Conservation (phyloP, 2,329 filamentous ascomycete species). For the Verticillium alfalfae region DNA sequence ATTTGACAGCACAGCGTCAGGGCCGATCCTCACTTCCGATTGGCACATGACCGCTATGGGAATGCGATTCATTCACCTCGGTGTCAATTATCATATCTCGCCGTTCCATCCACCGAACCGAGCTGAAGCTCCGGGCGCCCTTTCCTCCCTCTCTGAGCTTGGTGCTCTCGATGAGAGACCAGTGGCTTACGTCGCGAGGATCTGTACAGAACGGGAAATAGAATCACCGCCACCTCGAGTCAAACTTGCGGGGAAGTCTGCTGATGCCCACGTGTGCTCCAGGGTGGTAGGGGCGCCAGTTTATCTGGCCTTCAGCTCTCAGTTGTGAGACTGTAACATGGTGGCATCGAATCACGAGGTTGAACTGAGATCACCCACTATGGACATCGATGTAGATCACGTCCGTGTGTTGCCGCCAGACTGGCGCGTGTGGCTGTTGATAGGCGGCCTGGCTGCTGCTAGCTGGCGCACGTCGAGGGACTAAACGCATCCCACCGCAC, state of each 20-base stretch:
- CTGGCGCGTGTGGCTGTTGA: no score
- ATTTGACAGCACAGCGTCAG: background rate
- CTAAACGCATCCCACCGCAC: no score
- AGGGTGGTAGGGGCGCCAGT: background rate
- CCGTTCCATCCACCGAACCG: background rate
- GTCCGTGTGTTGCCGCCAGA: no score
- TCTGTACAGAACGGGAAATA: background rate
- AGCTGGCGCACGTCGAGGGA: no score
- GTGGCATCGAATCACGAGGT: background rate
- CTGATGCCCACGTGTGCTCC: background rate
- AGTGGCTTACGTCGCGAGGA: background rate
- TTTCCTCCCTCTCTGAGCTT: no score
- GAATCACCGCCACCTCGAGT: background rate
- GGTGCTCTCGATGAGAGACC: background rate
- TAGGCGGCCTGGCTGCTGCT: no score
- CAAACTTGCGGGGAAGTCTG: background rate
- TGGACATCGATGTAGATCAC: background rate
- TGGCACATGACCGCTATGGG: background rate
- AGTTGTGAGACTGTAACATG: background rate
- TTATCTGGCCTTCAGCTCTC: background rate
- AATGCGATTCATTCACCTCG: background rate
- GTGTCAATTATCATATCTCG: background rate
- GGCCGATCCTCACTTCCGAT: background rate
- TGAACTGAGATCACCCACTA: background rate
- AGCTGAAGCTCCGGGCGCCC: background rate